phyloP scores from a whole-genome alignment of 2,329 filamentous ascomycete species.

The Scytalidium sp. region DNA sequence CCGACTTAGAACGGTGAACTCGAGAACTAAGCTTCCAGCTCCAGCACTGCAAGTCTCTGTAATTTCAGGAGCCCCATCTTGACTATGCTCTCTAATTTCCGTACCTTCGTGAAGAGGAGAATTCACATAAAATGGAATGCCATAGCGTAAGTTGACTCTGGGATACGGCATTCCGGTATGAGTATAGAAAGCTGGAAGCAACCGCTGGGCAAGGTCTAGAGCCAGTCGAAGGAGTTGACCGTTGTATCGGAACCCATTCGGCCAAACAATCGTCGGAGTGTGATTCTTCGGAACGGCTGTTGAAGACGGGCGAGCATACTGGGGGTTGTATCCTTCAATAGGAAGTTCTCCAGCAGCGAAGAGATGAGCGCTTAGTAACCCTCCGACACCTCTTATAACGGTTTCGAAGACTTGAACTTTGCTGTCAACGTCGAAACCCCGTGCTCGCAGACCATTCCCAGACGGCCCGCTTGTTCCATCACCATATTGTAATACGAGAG shows the following conservation, averaged over 20 bases:
- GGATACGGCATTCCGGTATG: conserved; percentile 91
- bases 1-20: conserved; percentile 87
- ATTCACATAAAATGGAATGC: conserved; percentile 89
- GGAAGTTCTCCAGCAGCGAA: conserved; percentile 91
- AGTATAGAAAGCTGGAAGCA: conserved; percentile 91
- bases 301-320: conserved; percentile 6
- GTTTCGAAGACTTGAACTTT: conserved; percentile 99
- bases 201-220: conserved; percentile 75
- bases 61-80: conserved; percentile 54
- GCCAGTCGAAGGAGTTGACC: conserved; percentile 90
- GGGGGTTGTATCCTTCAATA: conserved; percentile 71
- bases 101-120: conserved; percentile 69
- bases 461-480: conserved; percentile 70
- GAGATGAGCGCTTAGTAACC: conserved; percentile 85
- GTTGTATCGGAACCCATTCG: conserved; percentile 77
- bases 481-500: conserved; percentile 79
- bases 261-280: conserved; percentile 62
- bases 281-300: conserved; percentile 39
- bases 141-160: conserved; percentile 84
- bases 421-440: conserved; percentile 91
- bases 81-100: conserved; percentile 36
- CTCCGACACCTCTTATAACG: conserved; percentile 88
- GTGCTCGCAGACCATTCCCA: conserved; percentile 68
- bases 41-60: conserved; percentile 97
- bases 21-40: conserved; percentile 90